Evolutionary conservation across 192 early-diverging fungal genomes (phyloP).

Genomic region (Chytriomyces sp.): DNA sequence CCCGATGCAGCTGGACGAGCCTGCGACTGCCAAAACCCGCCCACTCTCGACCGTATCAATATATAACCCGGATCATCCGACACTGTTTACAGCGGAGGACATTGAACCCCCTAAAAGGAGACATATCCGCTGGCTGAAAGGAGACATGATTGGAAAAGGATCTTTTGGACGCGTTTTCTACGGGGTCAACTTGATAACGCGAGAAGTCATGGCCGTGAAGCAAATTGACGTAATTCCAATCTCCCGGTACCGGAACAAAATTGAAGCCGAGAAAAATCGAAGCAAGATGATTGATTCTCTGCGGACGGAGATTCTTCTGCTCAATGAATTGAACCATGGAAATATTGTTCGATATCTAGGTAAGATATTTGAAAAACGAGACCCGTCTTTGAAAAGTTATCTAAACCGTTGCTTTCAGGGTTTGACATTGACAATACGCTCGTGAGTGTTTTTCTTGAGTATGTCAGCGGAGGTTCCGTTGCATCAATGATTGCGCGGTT

Average conservation of each 20-base stretch:
- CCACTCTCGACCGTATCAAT: neutral
- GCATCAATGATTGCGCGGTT: constrained; percentile 77
- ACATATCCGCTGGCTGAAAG: constrained; percentile 75
- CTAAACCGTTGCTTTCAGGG: constrained; percentile 53
- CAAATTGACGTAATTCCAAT: constrained; percentile 39
- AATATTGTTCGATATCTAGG: constrained; percentile 93
- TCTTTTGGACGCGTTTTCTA: constrained; percentile 93
- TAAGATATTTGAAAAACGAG: constrained; percentile 38
- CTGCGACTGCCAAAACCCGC: neutral
- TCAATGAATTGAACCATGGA: constrained; percentile 73
- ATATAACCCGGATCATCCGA: neutral
- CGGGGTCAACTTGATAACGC: constrained; percentile 80
- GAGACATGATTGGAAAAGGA: constrained; percentile 86
- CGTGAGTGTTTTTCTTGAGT: constrained; percentile 90
- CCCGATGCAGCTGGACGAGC: neutral
- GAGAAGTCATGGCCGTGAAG: constrained; percentile 72
- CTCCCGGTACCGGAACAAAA: constrained; percentile 56
- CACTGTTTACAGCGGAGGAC: constrained; percentile 21
- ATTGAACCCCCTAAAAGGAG: constrained; percentile 21
- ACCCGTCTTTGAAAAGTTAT: neutral
- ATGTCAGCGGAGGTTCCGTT: constrained; percentile 92
- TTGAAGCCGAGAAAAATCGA: constrained; percentile 28
- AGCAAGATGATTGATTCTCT: constrained; percentile 66
- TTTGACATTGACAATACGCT: constrained; percentile 72
- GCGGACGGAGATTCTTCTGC: constrained; percentile 80